Conservation (phyloP, 2,329 filamentous ascomycete genomes). For the Hortaea werneckii region DNA sequence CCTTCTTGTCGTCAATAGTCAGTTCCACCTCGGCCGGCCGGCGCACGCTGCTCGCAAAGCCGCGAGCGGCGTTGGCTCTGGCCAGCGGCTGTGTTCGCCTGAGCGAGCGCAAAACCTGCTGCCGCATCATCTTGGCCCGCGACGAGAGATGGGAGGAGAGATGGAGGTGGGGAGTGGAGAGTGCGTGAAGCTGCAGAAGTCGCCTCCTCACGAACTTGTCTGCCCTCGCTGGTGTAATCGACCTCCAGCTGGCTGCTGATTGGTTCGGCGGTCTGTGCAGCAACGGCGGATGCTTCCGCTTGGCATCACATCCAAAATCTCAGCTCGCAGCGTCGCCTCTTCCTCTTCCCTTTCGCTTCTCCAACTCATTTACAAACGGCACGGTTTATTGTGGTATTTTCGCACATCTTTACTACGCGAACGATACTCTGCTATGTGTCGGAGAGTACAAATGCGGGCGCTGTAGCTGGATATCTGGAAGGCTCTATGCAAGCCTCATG, state of each 20-base stretch:
- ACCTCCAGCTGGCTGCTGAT: not conserved
- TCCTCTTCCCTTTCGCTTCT: conserved; percentile 27
- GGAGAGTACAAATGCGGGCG: conserved; percentile 47
- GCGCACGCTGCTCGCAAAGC: conserved; percentile 70
- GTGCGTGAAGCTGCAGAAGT: conserved; percentile 1
- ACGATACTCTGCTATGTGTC: conserved; percentile 53
- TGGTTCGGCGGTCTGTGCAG: not conserved
- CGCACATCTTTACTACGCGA: conserved; percentile 28
- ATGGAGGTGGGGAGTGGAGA: conserved; percentile 2
- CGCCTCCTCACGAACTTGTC: not conserved
- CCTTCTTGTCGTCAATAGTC: conserved; percentile 93
- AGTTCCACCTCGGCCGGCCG: conserved; percentile 89
- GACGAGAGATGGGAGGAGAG: not conserved
- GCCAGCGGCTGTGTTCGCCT: conserved; percentile 43
- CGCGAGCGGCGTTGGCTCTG: conserved; percentile 40
- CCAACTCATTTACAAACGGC: conserved; percentile 45
- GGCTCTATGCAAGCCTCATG: conserved; percentile 37
- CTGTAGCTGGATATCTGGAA: conserved; percentile 58
- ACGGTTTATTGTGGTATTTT: conserved; percentile 55
- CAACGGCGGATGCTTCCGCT: not conserved
- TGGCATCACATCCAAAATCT: not conserved
- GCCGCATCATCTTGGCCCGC: conserved; percentile 47
- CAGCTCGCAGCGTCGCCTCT: conserved; percentile 5
- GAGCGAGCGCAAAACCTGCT: conserved; percentile 53
- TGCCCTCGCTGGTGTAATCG: not conserved